These are phyloP conservation scores for Cryptosporidium baileyi DNA, from an alignment of 169 alveolate genomes.

Conservation along the genomic window DNA sequence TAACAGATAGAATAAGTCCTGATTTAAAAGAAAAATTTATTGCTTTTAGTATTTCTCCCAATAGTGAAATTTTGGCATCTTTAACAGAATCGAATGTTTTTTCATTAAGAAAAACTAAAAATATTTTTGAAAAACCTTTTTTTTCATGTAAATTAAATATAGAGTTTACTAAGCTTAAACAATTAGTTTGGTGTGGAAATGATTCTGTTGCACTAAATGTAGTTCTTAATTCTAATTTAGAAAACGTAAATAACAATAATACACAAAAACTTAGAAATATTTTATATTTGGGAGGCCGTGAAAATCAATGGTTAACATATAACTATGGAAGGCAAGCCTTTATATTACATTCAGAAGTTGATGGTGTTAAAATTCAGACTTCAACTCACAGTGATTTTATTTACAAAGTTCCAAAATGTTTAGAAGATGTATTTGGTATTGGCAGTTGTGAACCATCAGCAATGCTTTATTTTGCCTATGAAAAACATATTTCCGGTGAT, in stretches of 20 bases:
- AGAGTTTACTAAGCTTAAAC: conserved; percentile 59
- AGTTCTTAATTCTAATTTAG: neutral
- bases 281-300: conserved; percentile 78
- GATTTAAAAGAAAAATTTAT: conserved; percentile 13
- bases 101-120: conserved; percentile 27
- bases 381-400: conserved; percentile 74
- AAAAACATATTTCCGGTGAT: conserved; percentile 78
- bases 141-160: conserved; percentile 36
- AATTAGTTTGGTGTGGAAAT: conserved; percentile 81
- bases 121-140: conserved; percentile 44
- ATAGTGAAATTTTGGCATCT: conserved; percentile 11
- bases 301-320: conserved; percentile 79
- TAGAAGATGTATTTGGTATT: conserved; percentile 76
- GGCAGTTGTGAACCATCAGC: conserved; percentile 83
- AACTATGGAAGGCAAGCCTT: conserved; percentile 72
- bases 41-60: conserved; percentile 48
- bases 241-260: neutral
- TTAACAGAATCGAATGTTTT: conserved; percentile 28
- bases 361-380: conserved; percentile 77
- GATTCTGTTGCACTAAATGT: conserved; percentile 78
- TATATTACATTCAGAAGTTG: conserved; percentile 73
- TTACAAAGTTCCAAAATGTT: conserved; percentile 72
- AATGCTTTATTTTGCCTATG: conserved; percentile 80
- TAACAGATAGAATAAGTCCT: neutral
- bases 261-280: conserved; percentile 54